phyloP scores from a whole-genome alignment of 805 yeast genomes.

The Ogataea haglerorum region DNA sequence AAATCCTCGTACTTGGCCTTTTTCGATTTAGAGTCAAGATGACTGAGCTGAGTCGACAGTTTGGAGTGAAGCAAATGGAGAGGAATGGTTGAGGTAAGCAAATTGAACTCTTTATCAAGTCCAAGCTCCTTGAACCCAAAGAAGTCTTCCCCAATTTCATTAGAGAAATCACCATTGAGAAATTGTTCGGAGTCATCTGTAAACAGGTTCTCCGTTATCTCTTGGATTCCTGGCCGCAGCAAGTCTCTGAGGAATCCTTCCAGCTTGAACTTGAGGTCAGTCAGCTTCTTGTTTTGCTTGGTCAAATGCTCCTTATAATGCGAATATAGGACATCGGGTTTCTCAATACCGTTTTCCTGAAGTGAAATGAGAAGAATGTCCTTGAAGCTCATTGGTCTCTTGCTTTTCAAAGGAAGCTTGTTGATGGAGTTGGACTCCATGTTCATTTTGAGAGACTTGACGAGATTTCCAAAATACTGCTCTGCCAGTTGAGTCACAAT shows the following conservation, averaged over 20 bases:
- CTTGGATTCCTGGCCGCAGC: conserved; percentile 75
- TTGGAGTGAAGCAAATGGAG: conserved; percentile 80
- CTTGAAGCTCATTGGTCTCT: conserved; percentile 26
- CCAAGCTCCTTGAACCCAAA: conserved; percentile 96
- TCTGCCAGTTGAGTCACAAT: conserved; percentile 82
- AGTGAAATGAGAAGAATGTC: conserved; percentile 61
- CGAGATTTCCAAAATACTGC: conserved; percentile 70
- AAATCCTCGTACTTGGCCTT: conserved; percentile 63
- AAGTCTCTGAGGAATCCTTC: conserved; percentile 72
- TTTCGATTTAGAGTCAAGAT: conserved; percentile 42
- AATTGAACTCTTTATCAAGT: conserved; percentile 84
- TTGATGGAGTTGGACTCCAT: conserved; percentile 59
- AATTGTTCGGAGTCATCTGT: conserved; percentile 92
- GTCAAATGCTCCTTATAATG: conserved; percentile 70
- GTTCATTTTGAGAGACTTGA: conserved; percentile 66
- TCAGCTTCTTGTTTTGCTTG: conserved; percentile 65
- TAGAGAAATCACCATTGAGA: conserved; percentile 90
- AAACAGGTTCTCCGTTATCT: conserved; percentile 69
- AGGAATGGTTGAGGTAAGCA: conserved; percentile 83
- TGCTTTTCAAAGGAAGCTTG: conserved; percentile 28
- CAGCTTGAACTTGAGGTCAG: conserved; percentile 64
- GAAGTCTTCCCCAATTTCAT: conserved; percentile 93
- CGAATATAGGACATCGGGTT: conserved; percentile 70
- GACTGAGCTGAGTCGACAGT: conserved; percentile 54
- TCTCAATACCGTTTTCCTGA: conserved; percentile 81